Percentiles rank a stretch among this genome's conserved stretches.
phyloP scores from a whole-genome alignment of 495 filamentous ascomycete species.

The Pseudevernia furfuracea region DNA sequence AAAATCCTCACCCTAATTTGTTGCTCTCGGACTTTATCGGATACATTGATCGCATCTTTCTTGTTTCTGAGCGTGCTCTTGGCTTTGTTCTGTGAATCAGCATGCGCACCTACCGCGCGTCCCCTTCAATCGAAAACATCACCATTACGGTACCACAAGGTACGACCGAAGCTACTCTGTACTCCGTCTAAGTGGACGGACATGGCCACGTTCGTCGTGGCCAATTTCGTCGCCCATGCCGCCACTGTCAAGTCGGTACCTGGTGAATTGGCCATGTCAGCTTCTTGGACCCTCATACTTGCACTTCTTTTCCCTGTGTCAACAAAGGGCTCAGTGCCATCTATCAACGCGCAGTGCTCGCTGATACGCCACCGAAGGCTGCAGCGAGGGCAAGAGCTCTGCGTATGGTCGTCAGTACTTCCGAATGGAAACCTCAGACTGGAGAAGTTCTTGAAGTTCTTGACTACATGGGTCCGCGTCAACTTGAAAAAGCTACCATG shows the following conservation, averaged over 20 bases:
- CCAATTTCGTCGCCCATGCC: slow-evolving; percentile 40
- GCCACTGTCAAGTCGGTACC: slow-evolving; percentile 39
- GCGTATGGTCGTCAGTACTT: slow-evolving; percentile 31
- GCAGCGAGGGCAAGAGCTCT: slow-evolving; percentile 29
- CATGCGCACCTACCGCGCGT: neutral
- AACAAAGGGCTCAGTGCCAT: slow-evolving; percentile 29
- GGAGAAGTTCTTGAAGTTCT: neutral
- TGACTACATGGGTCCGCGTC: neutral
- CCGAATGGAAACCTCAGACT: neutral
- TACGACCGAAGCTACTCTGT: neutral
- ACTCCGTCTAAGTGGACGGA: neutral
- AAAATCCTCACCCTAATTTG: too few species aligned
- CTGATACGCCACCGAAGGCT: slow-evolving; percentile 26
- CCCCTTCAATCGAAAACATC: neutral
- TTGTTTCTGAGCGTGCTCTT: too few species aligned
- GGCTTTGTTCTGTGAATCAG: neutral
- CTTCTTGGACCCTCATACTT: slow-evolving; percentile 21
- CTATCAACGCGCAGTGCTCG: slow-evolving; percentile 22
- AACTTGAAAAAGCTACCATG: too few species aligned
- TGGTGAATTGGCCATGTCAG: slow-evolving; percentile 28
- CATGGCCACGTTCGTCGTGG: slow-evolving; percentile 23
- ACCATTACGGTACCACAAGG: slow-evolving; percentile 2
- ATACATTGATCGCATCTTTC: too few species aligned
- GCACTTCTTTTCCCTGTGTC: slow-evolving; percentile 30
- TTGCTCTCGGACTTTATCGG: too few species aligned